A percentile compares a stretch with the other conserved stretches of the same genome.
Evolutionary conservation across 1,284 basidiomycete species (phyloP).

Genomic region (Tetrapyrgos nigripes): DNA sequence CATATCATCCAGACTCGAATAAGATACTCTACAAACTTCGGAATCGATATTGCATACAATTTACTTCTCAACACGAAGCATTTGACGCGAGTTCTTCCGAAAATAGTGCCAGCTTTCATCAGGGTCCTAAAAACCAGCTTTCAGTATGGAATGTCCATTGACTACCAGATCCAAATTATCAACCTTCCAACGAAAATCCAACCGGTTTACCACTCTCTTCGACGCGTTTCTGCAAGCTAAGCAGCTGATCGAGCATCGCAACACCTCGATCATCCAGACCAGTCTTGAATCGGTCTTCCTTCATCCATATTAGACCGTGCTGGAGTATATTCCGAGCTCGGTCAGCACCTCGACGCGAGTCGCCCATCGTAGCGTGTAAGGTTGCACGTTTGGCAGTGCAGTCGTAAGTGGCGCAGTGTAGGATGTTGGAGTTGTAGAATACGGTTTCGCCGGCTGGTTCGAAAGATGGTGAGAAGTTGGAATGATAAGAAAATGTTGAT

Average conservation of each 20-base stretch:
- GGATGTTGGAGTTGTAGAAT: conserved; percentile 85
- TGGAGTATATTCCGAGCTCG: conserved; percentile 84
- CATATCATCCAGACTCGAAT: no score
- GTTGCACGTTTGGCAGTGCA: conserved; percentile 64
- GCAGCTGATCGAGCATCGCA: conserved; percentile 67
- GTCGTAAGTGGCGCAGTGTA: conserved; percentile 77
- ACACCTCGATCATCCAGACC: conserved; percentile 55
- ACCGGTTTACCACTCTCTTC: conserved; percentile 52
- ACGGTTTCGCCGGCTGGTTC: conserved; percentile 69
- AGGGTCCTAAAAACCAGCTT: no score
- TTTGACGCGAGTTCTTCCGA: no score
- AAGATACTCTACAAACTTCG: no score
- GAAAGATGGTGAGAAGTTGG: background rate
- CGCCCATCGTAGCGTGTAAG: conserved; percentile 78
- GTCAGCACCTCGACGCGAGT: conserved; percentile 62
- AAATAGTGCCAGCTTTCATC: no score
- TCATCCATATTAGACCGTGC: conserved; percentile 82
- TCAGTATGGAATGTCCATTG: no score
- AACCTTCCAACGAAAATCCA: conserved; percentile 55
- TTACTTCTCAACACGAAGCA: no score
- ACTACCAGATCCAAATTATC: conserved; percentile 2
- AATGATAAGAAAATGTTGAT: background rate
- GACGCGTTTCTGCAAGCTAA: conserved; percentile 56
- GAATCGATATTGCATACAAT: no score
- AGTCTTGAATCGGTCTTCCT: conserved; percentile 57